Evolutionary conservation across 306 rosid species (phyloP), one percentile per base, ranked within the genome.

Genomic region (Vicia villosa): DNA sequence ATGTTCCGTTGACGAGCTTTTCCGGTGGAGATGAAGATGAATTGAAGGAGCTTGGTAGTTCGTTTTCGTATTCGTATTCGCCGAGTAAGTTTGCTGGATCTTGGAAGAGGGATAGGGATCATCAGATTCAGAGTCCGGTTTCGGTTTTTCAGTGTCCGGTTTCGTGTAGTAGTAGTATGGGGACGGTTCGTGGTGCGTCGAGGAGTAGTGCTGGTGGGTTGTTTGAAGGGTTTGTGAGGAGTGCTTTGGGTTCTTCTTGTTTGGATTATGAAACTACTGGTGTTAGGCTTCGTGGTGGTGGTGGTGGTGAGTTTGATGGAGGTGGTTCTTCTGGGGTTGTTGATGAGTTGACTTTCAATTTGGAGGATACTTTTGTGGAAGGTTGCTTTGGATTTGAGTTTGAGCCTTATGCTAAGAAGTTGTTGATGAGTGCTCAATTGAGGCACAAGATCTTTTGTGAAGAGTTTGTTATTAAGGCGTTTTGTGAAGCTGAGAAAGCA

Each of bases 141-240:
- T 95, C 97, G 10, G 99, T 91, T 61, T 89, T 91, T 36, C 95
- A 95, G 41, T 94, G 96, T 3, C 97, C 99, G 0, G 85, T 90
- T 74, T 94, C 97, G 41, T 83, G 93, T 37, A 70, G 80, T 43
- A 72, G 86, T 67, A 74, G 96, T 22, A 55, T 56, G 5, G 28
- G 71, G 43, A 38, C 64, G 11, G 24, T 63, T 55, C 67, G 79
- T 2, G 34, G 67, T 5, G 17, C 58, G 14, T 5, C 45, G 51
- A 47, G 69, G 1, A 8, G 36, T 41, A 54, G 68, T 42, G 36
- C 22, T 12, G 80, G 72, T 77, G 90, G 97, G 21, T 60, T 94
- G 59, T 87, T 86, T 74, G 80, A 84, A 77, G 91, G 97, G 55
- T 95, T 91, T 75, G 89, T 89, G 77, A 91, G 97, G 52, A 89